Evolutionary conservation across 768 basidiomycete species (phyloP), one percentile per base, ranked within the genome.

Genomic region (Naematelia encephala): DNA sequence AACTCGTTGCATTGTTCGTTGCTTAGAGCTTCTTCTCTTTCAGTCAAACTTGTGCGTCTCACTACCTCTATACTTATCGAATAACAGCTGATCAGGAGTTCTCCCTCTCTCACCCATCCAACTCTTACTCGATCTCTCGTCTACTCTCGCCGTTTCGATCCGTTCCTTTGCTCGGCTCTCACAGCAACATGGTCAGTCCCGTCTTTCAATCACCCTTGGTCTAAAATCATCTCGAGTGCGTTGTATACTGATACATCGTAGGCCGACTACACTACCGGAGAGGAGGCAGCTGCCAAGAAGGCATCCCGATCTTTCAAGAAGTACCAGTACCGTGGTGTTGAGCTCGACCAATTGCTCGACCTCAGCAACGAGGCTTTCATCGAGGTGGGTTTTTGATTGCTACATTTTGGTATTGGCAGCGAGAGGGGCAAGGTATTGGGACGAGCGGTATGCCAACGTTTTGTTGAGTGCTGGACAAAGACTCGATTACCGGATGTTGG

Each of bases 241-340:
- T 52, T 54, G 39, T 16, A 60, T 50, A 11, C 54, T 39, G 34
- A 39, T 39, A 39, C 34, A 39, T 39, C 34, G 34, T 25, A 58
- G 66, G 69, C 66, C 53, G 66, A 71, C 48, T 82, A 91, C 70
- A 94, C 93, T 80, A 92, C 96, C 80, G 91, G 92, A 76, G 80
- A 86, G 79, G 80, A 90, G 79, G 96, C 94, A 72, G 93, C 93
- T 63, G 94, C 93, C 79, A 84, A 94, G 82, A 96, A 96, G 88
- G 93, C 92, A 84, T 92, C 87, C 86, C 83, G 96, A 76, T 93
- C 91, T 59, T 98, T 98, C 89, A 89, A 91, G 76, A 97, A 94
- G 73, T 98, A 94, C 84, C 90, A 90, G 30, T 99, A 92, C 86
- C 89, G 96, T 75, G 96, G 96, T 72, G 81, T 99, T 73, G 93